Conservation (phyloP, 2,329 filamentous ascomycete species). For the Emydomyces testavorans region DNA sequence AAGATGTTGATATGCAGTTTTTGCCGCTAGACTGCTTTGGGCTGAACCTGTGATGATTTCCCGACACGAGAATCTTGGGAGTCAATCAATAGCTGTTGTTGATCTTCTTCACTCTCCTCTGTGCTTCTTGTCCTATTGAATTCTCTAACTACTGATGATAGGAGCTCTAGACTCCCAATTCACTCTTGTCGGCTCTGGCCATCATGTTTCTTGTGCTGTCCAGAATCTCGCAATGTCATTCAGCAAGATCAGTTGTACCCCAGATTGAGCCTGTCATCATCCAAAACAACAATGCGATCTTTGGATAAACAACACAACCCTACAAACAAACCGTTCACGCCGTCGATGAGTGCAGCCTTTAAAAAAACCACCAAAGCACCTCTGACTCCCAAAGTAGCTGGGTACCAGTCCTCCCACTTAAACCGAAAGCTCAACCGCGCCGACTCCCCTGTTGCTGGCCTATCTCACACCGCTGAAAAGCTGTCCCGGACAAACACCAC, state of each 20-base stretch:
- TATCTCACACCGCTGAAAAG: constrained; percentile 39
- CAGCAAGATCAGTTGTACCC: constrained; percentile 31
- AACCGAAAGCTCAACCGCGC: constrained; percentile 26
- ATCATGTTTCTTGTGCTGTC: constrained; percentile 26
- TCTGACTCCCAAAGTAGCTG: constrained; percentile 49
- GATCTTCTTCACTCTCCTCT: neutral
- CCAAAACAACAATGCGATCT: constrained; percentile 35
- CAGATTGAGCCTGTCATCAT: constrained; percentile 19
- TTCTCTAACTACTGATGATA: neutral
- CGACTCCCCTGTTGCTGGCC: constrained; percentile 26
- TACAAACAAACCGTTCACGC: constrained; percentile 50
- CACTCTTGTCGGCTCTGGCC: constrained; percentile 21
- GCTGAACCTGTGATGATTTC: neutral
- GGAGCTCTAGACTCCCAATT: neutral
- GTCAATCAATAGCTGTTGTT: no score
- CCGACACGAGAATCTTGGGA: no score
- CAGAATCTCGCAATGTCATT: constrained; percentile 36
- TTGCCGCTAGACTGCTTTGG: constrained; percentile 11
- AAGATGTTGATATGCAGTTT: no score
- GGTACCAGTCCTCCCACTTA: constrained; percentile 20
- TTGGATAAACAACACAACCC: constrained; percentile 42
- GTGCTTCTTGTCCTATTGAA: neutral
- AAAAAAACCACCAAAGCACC: constrained; percentile 43
- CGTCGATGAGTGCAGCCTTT: constrained; percentile 53
- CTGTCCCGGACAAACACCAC: constrained; percentile 38